Percentiles rank a stretch among this genome's conserved stretches.
Evolutionary conservation across 2,329 filamentous ascomycete genomes (phyloP).

Genomic region (Apiospora sp.): DNA sequence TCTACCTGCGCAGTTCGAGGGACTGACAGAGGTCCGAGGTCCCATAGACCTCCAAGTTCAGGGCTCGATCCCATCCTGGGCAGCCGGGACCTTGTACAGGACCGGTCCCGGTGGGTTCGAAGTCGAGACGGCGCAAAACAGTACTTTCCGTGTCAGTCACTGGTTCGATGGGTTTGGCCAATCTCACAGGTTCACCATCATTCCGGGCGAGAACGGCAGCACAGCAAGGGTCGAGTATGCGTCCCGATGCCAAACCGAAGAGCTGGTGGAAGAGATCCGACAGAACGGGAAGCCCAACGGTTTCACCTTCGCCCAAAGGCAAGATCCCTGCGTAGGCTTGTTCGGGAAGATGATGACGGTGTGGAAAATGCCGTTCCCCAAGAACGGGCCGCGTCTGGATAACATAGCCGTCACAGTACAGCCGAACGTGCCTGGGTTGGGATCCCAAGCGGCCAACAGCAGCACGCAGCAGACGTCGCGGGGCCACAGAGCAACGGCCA

Average conservation of each 20-base stretch:
- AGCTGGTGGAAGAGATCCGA: conserved; percentile 66
- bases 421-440: conserved; percentile 68
- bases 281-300: conserved; percentile 63
- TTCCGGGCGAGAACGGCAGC: conserved; percentile 44
- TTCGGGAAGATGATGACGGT: conserved; percentile 75
- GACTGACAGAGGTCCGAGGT: conserved; percentile 68
- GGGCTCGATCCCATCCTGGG: conserved; percentile 75
- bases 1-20: conserved; percentile 65
- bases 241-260: conserved; percentile 73
- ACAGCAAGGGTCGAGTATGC: conserved; percentile 68
- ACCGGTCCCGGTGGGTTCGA: conserved; percentile 75
- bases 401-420: conserved; percentile 75
- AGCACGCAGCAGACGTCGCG: conserved; percentile 22
- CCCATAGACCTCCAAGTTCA: conserved; percentile 70
- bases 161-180: conserved; percentile 85
- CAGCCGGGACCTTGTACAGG: conserved; percentile 75
- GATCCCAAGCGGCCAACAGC: conserved; percentile 31
- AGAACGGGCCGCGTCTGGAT: conserved; percentile 43
- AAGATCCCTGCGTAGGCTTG: conserved; percentile 77
- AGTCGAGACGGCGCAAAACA: conserved; percentile 64
- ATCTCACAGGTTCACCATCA: conserved; percentile 76
- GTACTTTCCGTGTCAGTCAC: conserved; percentile 70
- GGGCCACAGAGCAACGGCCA: conserved; percentile 50
- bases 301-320: conserved; percentile 74
- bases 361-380: conserved; percentile 50